Evolutionary conservation across 306 rosid species (phyloP).

Genomic region (Cicer cuneatum): DNA sequence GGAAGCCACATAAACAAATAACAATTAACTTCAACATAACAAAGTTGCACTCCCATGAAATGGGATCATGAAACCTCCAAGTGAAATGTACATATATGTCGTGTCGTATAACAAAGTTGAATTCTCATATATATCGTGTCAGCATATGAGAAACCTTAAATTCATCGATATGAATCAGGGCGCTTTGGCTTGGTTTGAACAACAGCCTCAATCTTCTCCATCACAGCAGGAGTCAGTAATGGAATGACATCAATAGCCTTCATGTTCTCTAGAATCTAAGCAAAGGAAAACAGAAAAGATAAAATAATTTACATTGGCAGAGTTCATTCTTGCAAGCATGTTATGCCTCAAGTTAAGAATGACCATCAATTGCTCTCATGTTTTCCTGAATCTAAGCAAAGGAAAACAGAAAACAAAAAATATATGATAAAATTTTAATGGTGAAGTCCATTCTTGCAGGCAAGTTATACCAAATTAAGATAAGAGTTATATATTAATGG

Average conservation of each 20-base stretch:
- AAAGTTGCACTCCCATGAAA: conserved; percentile 27
- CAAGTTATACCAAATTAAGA: background rate
- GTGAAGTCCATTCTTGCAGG: background rate
- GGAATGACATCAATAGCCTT: conserved; percentile 88
- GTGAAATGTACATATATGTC: conserved; percentile 42
- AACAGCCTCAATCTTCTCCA: conserved; percentile 91
- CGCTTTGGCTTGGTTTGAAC: conserved; percentile 97
- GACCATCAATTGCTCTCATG: background rate
- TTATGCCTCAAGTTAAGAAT: conserved; percentile 24
- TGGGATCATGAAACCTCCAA: conserved; percentile 31
- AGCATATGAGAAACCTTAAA: conserved; percentile 8
- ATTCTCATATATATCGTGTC: conserved; percentile 29
- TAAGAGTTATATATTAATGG: background rate
- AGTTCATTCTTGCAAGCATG: background rate
- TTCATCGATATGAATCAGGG: conserved; percentile 77
- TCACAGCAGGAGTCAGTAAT: conserved; percentile 79
- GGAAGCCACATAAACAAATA: conserved; percentile 30
- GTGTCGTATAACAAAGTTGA: background rate
- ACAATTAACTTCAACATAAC: conserved; percentile 13
- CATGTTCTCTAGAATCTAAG: conserved; percentile 95
- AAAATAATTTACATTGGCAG: conserved; percentile 12
- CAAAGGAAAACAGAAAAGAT: conserved; percentile 6
- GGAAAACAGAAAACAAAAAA: background rate
- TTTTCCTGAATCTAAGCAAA: background rate
- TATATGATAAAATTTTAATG: background rate